These are phyloP conservation scores for Malus orientalis DNA, from an alignment of 306 rosid species.

Conservation along the genomic window DNA sequence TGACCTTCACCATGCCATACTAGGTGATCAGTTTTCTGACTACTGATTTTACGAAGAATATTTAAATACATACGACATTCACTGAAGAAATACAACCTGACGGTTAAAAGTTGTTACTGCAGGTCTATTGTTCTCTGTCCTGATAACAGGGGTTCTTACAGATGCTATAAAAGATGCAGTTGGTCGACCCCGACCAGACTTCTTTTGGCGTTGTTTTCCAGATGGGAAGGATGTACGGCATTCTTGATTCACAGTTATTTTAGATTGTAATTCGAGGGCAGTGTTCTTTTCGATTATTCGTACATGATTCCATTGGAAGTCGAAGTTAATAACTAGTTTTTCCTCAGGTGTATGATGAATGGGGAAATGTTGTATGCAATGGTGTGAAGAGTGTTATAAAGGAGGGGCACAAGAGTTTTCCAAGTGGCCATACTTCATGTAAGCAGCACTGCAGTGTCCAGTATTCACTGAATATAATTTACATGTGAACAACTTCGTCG, in stretches of 20 bases:
- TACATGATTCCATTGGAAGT: neutral
- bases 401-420: constrained; percentile 96
- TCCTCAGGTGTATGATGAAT: constrained; percentile 56
- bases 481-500: neutral
- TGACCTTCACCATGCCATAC: constrained; percentile 85
- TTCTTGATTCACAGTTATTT: constrained; percentile 8
- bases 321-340: constrained; percentile 10
- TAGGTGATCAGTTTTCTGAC: constrained; percentile 44
- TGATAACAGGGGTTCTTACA: constrained; percentile 66
- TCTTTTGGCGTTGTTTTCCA: constrained; percentile 96
- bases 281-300: neutral
- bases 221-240: constrained; percentile 85
- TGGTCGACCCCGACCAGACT: constrained; percentile 93
- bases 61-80: neutral
- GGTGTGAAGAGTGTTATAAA: constrained; percentile 53
- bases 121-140: constrained; percentile 66
- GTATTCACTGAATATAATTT: neutral
- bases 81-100: neutral
- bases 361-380: constrained; percentile 74
- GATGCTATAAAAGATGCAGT: constrained; percentile 77
- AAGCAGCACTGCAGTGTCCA: constrained; percentile 15
- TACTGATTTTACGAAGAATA: neutral
- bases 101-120: constrained; percentile 24
- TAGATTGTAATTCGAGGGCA: neutral
- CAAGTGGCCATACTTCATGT: constrained; percentile 91